A percentile compares a stretch with the other conserved stretches of the same genome.
Conservation (phyloP, 257 asterid species). For the Solanum chaucha region DNA sequence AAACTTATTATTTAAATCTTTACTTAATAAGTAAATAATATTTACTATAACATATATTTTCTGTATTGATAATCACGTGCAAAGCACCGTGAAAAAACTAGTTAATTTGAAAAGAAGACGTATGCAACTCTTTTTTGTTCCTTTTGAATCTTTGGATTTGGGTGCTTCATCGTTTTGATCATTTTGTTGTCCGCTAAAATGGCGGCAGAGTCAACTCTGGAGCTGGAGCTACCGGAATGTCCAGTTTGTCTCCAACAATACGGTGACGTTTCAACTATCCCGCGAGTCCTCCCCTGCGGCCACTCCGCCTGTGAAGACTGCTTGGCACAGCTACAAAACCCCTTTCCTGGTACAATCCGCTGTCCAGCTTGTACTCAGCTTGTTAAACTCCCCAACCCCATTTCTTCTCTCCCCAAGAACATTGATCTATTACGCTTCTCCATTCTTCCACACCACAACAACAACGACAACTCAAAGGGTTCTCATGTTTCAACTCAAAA, state of each 20-base stretch:
- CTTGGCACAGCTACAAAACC: constrained; percentile 57
- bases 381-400: constrained; percentile 40
- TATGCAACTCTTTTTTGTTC: too few species aligned
- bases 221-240: constrained; percentile 89
- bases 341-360: constrained; percentile 62
- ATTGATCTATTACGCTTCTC: constrained; percentile 79
- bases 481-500: constrained; percentile 10
- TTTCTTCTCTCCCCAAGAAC: constrained; percentile 76
- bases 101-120: too few species aligned
- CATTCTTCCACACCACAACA: constrained; percentile 9
- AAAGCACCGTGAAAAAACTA: too few species aligned
- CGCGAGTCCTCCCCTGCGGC: constrained; percentile 88
- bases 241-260: constrained; percentile 74
- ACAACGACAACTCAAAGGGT: neutral
- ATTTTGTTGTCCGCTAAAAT: neutral
- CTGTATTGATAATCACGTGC: too few species aligned
- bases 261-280: constrained; percentile 46
- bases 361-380: constrained; percentile 80
- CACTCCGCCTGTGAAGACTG: constrained; percentile 80
- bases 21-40: too few species aligned
- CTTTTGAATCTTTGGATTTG: neutral
- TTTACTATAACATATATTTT: too few species aligned
- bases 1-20: too few species aligned
- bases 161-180: neutral
- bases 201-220: constrained; percentile 20